These are phyloP conservation scores for Ziziphus jujuba DNA, from an alignment of 306 rosid genomes.

Conservation along the genomic window DNA sequence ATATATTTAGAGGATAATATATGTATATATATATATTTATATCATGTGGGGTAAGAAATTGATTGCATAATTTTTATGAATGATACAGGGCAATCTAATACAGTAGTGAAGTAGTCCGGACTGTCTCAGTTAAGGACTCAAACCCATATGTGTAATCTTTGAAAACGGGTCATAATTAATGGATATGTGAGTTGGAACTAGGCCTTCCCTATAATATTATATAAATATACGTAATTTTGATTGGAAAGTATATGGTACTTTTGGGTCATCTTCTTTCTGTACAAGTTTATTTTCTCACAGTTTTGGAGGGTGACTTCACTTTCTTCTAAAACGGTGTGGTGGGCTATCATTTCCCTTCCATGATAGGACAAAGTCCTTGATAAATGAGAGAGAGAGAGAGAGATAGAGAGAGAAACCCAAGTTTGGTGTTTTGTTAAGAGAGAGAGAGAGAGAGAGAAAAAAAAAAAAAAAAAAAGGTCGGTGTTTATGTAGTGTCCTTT, in stretches of 20 bases:
- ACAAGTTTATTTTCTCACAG: conserved; percentile 10
- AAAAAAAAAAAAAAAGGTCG: conserved; percentile 8
- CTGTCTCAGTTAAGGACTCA: no score
- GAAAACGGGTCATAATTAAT: no score
- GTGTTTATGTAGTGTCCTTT: conserved; percentile 46
- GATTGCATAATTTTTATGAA: no score
- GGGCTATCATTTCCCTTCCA: conserved; percentile 54
- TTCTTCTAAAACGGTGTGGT: conserved; percentile 75
- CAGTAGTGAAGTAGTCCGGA: no score
- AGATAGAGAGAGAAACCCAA: conserved; percentile 35
- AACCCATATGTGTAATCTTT: no score
- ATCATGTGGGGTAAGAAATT: no score
- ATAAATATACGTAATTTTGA: no score
- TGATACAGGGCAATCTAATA: no score
- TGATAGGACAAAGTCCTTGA: conserved; percentile 69
- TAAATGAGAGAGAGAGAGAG: conserved; percentile 55
- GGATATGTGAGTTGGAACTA: no score
- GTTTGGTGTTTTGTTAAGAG: not conserved
- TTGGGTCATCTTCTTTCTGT: not conserved
- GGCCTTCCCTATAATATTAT: no score
- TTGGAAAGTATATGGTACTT: not conserved
- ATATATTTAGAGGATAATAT: no score
- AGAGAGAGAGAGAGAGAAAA: conserved; percentile 24
- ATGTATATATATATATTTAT: no score
- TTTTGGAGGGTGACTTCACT: conserved; percentile 66